These are phyloP conservation scores for Gaeumannomyces tritici DNA, from an alignment of 2,329 filamentous ascomycete species.

Conservation along the genomic window DNA sequence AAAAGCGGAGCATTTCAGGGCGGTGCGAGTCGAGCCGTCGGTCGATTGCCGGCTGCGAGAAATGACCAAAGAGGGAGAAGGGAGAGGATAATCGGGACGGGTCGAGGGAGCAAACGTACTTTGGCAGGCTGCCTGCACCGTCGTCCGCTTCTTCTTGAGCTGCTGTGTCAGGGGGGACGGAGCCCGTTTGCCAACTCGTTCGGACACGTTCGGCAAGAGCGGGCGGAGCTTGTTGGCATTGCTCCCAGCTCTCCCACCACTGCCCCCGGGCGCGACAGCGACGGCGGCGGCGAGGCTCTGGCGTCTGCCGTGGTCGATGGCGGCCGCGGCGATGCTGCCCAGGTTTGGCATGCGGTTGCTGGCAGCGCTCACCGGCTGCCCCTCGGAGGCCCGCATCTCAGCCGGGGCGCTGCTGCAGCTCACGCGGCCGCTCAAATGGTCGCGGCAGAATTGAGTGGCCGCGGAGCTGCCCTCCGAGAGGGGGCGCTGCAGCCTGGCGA, in stretches of 20 bases:
- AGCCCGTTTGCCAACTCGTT: neutral
- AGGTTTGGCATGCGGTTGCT: neutral
- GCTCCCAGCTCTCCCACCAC: neutral
- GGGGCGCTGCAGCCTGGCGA: neutral
- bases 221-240: neutral
- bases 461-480: neutral
- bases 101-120: neutral
- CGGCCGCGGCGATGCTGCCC: neutral
- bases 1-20: neutral
- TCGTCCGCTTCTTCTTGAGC: conserved; percentile 1
- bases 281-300: neutral
- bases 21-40: neutral
- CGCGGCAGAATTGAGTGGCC: neutral
- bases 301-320: neutral
- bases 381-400: neutral
- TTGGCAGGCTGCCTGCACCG: conserved; percentile 4
- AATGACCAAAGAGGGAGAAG: neutral
- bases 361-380: neutral
- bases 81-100: neutral
- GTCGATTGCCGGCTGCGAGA: neutral
- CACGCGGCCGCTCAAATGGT: neutral
- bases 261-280: neutral
- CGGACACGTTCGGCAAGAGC: neutral
- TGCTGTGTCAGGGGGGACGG: neutral
- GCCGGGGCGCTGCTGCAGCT: neutral